These are phyloP conservation scores for Monilinia fructicola DNA, from an alignment of 2,329 filamentous ascomycete genomes.

Conservation along the genomic window DNA sequence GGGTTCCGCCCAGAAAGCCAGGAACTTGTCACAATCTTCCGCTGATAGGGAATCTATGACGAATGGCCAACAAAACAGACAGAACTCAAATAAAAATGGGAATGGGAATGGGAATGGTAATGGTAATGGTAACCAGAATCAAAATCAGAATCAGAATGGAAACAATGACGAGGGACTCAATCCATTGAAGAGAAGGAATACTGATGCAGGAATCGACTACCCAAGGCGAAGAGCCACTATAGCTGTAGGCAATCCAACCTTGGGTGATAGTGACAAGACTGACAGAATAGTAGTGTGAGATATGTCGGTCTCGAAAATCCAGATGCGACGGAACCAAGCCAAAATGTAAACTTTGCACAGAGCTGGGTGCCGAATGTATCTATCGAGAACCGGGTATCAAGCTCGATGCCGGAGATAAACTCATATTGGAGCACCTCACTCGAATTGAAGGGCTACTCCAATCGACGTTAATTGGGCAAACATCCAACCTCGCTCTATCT, in stretches of 20 bases:
- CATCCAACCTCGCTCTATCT: constrained; percentile 55
- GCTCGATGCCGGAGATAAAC: constrained; percentile 80
- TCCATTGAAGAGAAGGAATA: constrained; percentile 61
- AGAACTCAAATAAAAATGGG: constrained; percentile 23
- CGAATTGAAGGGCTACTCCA: constrained; percentile 80
- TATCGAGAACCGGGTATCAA: constrained; percentile 86
- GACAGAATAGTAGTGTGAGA: constrained; percentile 62
- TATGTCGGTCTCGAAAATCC: constrained; percentile 77
- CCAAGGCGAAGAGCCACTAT: constrained; percentile 64
- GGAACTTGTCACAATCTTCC: constrained; percentile 56
- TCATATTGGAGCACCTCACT: constrained; percentile 75
- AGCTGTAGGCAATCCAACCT: constrained; percentile 52
- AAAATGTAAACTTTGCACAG: constrained; percentile 81
- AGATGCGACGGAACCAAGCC: constrained; percentile 77
- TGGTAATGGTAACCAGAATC: no score
- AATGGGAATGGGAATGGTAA: constrained; percentile 18
- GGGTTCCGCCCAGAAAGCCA: constrained; percentile 53
- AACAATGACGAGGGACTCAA: constrained; percentile 56
- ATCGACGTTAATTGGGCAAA: constrained; percentile 57
- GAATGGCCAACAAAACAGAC: constrained; percentile 46
- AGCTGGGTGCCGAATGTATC: constrained; percentile 78
- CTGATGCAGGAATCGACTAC: constrained; percentile 62
- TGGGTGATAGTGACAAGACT: constrained; percentile 24
- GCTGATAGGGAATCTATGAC: constrained; percentile 44
- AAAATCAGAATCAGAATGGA: constrained; percentile 21